Percentiles rank a stretch among this genome's conserved stretches.
These are phyloP conservation scores for Aethionema arabicum DNA, from an alignment of 345 rosid species.

Conservation along the genomic window DNA sequence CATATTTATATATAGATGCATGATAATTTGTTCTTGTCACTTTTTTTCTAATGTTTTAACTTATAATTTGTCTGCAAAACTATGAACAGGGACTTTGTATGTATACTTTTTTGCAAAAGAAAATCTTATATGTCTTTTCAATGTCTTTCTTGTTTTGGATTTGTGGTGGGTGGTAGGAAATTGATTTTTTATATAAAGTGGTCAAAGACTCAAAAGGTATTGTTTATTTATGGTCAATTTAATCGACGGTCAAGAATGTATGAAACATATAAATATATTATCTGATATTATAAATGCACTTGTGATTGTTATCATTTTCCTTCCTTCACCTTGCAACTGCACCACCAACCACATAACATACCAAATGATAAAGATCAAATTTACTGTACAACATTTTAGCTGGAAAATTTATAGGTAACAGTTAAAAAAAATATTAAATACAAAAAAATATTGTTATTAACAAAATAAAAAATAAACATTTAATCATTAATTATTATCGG, in stretches of 20 bases:
- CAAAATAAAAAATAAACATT: too few species aligned
- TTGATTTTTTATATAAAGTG: conserved; percentile 5
- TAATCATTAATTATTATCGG: too few species aligned
- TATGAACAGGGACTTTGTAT: too few species aligned
- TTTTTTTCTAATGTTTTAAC: too few species aligned
- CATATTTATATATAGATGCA: too few species aligned
- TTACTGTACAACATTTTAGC: background rate
- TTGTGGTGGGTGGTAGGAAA: conserved; percentile 17
- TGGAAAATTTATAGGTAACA: too few species aligned
- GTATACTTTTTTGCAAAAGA: background rate
- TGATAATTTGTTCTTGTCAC: too few species aligned
- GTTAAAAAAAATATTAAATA: too few species aligned
- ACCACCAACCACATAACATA: background rate
- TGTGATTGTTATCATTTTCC: background rate
- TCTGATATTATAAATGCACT: conserved; percentile 8
- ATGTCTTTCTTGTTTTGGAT: conserved; percentile 14
- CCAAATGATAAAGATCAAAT: background rate
- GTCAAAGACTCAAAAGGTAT: background rate
- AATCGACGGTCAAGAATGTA: conserved; percentile 1
- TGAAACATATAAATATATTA: background rate
- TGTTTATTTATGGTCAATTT: background rate
- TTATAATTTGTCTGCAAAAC: too few species aligned
- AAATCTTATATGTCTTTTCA: conserved; percentile 25
- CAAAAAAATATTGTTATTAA: too few species aligned
- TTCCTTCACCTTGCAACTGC: conserved; percentile 10